Conservation (phyloP, 177 flowering plant species). For the Telopea speciosissima region DNA sequence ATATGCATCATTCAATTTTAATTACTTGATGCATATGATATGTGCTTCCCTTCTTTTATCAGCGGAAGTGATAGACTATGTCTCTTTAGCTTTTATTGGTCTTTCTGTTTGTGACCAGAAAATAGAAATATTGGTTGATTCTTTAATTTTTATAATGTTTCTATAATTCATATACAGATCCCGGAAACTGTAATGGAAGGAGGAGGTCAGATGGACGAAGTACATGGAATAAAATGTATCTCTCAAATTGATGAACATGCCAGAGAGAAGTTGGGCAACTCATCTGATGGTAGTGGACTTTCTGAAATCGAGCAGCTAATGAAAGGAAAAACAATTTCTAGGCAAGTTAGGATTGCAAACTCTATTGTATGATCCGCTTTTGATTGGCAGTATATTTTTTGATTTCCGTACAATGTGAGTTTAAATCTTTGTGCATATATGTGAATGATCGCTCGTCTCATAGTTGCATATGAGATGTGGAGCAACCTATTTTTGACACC, state of each 20-base stretch:
- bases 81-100: too few relatives aligned
- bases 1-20: too few relatives aligned
- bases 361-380: conserved; percentile 5
- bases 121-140: too few relatives aligned
- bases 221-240: conserved; percentile 8
- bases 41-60: too few relatives aligned
- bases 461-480: background rate
- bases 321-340: conserved; percentile 49
- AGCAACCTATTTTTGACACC: background rate
- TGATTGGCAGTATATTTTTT: background rate
- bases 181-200: conserved; percentile 19
- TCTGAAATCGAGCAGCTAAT: conserved; percentile 61
- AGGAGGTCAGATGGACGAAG: conserved; percentile 21
- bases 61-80: too few relatives aligned
- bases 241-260: conserved; percentile 17
- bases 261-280: conserved; percentile 13
- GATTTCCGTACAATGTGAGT: background rate
- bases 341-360: conserved; percentile 28
- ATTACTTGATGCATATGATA: too few relatives aligned
- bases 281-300: conserved; percentile 24
- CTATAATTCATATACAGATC: conserved; percentile 11
- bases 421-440: background rate
- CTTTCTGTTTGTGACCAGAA: too few relatives aligned
- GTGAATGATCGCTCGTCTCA: background rate
- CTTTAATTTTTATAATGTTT: too few relatives aligned